Evolutionary conservation across 306 rosid genomes (phyloP).

Genomic region (Corylus americana): DNA sequence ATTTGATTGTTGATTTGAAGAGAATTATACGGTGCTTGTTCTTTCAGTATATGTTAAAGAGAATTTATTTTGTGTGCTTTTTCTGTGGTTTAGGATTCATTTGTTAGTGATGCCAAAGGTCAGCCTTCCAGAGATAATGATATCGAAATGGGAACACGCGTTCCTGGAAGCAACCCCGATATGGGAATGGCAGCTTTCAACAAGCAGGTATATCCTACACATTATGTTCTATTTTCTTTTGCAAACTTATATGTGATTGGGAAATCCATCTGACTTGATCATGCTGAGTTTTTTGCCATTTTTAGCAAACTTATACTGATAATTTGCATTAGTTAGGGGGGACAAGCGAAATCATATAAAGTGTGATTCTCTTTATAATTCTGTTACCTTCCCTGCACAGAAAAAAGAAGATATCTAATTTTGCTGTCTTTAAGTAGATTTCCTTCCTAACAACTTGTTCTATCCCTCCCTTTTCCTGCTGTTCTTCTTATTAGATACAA

Average conservation of each 20-base stretch:
- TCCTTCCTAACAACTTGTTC: background rate
- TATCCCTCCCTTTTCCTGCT: slow-evolving; percentile 1
- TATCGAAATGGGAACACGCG: slow-evolving; percentile 82
- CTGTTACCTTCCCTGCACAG: background rate
- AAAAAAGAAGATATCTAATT: background rate
- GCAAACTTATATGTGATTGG: background rate
- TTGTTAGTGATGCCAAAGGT: slow-evolving; percentile 54
- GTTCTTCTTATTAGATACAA: slow-evolving; percentile 48
- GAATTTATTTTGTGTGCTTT: slow-evolving; percentile 3
- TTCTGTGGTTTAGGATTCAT: slow-evolving; percentile 67
- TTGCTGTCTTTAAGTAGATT: background rate
- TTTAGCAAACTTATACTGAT: background rate
- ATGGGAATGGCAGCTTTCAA: slow-evolving; percentile 77
- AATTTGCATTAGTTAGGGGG: background rate
- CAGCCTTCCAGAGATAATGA: slow-evolving; percentile 73
- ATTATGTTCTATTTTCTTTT: slow-evolving; percentile 9
- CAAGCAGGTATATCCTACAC: slow-evolving; percentile 64
- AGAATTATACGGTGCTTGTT: slow-evolving; percentile 6
- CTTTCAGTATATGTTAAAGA: slow-evolving; percentile 24
- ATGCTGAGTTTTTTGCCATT: slow-evolving; percentile 4
- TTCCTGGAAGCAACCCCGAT: slow-evolving; percentile 45
- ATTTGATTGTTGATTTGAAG: slow-evolving; percentile 17
- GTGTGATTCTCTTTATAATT: background rate
- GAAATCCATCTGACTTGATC: background rate
- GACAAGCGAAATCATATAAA: background rate